Evolutionary conservation across 2,329 filamentous ascomycete species (phyloP).

Genomic region (Exophiala bonariae): DNA sequence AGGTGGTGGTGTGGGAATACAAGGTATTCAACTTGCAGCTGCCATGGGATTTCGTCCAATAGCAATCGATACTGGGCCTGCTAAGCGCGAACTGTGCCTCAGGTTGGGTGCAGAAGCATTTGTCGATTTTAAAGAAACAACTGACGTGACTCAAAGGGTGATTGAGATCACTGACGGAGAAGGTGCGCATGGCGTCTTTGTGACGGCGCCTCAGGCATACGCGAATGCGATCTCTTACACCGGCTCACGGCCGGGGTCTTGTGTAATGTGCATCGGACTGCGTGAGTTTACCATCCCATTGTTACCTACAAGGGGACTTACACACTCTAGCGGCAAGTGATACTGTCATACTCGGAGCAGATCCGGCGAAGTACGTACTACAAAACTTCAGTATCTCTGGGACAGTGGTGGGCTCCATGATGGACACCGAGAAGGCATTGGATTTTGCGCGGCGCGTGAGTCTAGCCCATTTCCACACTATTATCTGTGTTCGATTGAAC

Average conservation of each 20-base stretch:
- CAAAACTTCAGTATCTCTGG: no score
- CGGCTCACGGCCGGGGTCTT: no score
- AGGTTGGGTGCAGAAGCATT: constrained; percentile 40
- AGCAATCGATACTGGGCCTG: constrained; percentile 39
- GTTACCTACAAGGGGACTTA: no score
- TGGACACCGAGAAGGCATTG: constrained; percentile 14
- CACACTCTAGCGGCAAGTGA: no score
- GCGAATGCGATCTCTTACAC: not conserved
- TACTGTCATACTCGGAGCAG: no score
- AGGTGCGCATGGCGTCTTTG: constrained; percentile 17
- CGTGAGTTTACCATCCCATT: no score
- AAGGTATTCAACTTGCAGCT: constrained; percentile 6
- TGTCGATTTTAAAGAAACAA: constrained; percentile 34
- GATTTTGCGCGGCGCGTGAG: constrained; percentile 38
- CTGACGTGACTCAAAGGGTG: constrained; percentile 19
- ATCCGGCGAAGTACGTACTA: no score
- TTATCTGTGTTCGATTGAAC: no score
- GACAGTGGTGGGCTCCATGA: constrained; percentile 22
- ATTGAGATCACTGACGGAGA: constrained; percentile 17
- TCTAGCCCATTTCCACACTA: no score
- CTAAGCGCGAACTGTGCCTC: constrained; percentile 33
- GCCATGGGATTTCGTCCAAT: constrained; percentile 46
- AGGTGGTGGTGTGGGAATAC: constrained; percentile 36
- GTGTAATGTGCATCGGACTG: no score
- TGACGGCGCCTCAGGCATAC: constrained; percentile 17